These are phyloP conservation scores for Phytopythium sindhum DNA, from an alignment of 352 stramenopile species.

Conservation along the genomic window DNA sequence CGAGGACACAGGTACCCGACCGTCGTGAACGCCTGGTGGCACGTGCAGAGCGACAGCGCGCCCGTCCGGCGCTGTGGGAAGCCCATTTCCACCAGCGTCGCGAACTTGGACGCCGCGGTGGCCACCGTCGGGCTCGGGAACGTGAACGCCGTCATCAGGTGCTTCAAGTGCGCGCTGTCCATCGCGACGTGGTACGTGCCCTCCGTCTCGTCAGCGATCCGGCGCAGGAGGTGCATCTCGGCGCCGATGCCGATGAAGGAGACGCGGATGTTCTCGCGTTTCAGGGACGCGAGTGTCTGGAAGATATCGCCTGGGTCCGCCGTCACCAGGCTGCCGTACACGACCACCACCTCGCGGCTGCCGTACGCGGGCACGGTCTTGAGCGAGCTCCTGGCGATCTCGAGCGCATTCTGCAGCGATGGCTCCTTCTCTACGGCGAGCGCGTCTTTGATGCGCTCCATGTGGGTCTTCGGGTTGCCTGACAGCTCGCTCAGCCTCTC, in stretches of 20 bases:
- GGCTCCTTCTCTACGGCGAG: constrained; percentile 80
- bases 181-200: constrained; percentile 94
- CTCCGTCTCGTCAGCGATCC: constrained; percentile 89
- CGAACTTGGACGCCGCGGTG: constrained; percentile 60
- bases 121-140: constrained; percentile 90
- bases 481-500: constrained; percentile 91
- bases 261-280: constrained; percentile 89
- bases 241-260: constrained; percentile 93
- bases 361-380: constrained; percentile 88
- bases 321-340: constrained; percentile 94
- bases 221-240: constrained; percentile 90
- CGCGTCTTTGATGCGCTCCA: constrained; percentile 66
- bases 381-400: constrained; percentile 88
- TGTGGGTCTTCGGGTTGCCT: constrained; percentile 85
- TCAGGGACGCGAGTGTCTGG: constrained; percentile 88
- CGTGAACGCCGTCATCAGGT: constrained; percentile 92
- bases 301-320: constrained; percentile 97
- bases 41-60: constrained; percentile 80
- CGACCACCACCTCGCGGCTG: constrained; percentile 90
- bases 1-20: constrained; percentile 93
- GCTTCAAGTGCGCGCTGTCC: constrained; percentile 90
- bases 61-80: constrained; percentile 76
- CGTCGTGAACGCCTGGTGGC: constrained; percentile 84
- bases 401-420: constrained; percentile 90
- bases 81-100: constrained; percentile 82